These are phyloP conservation scores for Plasmodium fragile DNA, from an alignment of 169 alveolate species.

Conservation along the genomic window DNA sequence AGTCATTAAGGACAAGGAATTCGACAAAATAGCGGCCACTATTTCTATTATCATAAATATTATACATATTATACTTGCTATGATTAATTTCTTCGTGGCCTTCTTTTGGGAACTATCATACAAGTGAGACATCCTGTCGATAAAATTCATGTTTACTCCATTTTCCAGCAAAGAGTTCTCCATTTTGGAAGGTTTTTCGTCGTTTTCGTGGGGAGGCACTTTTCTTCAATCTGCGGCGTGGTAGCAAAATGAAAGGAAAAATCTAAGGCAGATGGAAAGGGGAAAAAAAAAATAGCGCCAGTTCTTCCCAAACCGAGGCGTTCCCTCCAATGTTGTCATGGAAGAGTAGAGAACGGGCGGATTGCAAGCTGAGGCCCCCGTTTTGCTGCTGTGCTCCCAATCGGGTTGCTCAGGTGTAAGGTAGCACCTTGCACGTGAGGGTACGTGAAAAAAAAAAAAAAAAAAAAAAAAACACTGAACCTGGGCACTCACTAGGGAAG, in stretches of 20 bases:
- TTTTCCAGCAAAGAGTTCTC: neutral
- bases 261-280: neutral
- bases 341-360: neutral
- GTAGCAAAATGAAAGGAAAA: neutral
- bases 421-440: neutral
- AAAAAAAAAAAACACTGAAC: neutral
- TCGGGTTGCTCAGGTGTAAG: neutral
- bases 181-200: neutral
- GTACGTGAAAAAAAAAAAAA: neutral
- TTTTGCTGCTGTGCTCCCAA: too few species aligned
- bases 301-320: neutral
- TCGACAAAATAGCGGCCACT: slow-evolving; percentile 90
- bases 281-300: neutral
- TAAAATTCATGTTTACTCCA: slow-evolving; percentile 10
- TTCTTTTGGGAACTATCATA: slow-evolving; percentile 40
- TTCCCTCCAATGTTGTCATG: neutral
- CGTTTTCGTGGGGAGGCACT: neutral
- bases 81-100: slow-evolving; percentile 62
- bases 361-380: too few species aligned
- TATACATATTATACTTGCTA: slow-evolving; percentile 79
- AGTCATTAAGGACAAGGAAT: slow-evolving; percentile 92
- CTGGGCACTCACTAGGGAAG: neutral
- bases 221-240: neutral
- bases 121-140: slow-evolving; percentile 32
- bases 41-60: slow-evolving; percentile 88